Evolutionary conservation across 2,329 filamentous ascomycete species (phyloP), one percentile per base, ranked within the genome.

Genomic region (Stemphylium beticola): DNA sequence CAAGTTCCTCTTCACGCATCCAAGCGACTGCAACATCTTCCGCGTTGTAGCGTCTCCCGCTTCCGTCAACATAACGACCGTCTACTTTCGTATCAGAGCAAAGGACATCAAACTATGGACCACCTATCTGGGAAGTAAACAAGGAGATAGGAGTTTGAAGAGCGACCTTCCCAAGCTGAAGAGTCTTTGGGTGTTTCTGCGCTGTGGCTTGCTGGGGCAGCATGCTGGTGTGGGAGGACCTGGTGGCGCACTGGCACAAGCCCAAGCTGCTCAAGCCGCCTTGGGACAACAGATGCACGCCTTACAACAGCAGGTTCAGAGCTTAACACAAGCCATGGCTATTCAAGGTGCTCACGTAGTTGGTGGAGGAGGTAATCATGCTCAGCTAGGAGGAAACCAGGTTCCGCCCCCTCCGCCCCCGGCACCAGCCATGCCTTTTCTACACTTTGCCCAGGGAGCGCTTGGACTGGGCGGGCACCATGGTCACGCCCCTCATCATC

Each of bases 11-110:
- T 77, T 77, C 64, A 68, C 64, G 4, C 74, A 77, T 46, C 74
- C 74, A 6, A 73, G 68, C 44, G 74, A 77, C 52, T 74, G 69
- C 59, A 77, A 73, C 62, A 71, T 77, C 57, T 77, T 77, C 59
- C 68, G 73, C 55, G 64, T 75, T 39, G 59, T 74, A 20, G 52
- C 71, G 12, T 68, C 71, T 9, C 65, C 65, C 6, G 65, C 62
- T 37, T 68, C 71, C 4, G 49, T 58, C 15, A 55, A 60, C 41
- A 70, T 76, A 11, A 62, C 62, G 24, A 65, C 60, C 9, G 68
- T 75, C 4, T 72, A 69, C 53, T 66, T 77, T 26, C 69, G 72
- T 26, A 71, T 76, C 39, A 68, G 69, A 34, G 73, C 76, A 38
- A 69, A 69, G 32, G 74, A 77, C 43, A 57, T 76, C 29, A 60